Evolutionary conservation across 768 basidiomycete species (phyloP).

Genomic region (Macrolepiota fuliginosa): DNA sequence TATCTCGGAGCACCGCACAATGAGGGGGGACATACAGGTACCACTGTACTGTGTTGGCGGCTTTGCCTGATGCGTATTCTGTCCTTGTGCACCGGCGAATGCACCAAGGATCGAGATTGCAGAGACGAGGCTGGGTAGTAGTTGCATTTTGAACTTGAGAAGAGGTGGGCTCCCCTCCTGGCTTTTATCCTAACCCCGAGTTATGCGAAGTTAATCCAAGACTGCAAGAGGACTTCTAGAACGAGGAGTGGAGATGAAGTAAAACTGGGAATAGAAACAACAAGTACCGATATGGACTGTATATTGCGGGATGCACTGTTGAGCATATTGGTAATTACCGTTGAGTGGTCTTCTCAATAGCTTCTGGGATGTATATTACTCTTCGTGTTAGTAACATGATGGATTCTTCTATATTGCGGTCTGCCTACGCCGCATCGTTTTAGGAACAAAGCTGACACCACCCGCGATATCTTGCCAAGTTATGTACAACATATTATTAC

Average conservation of each 20-base stretch:
- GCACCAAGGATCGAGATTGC: neutral
- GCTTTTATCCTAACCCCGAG: neutral
- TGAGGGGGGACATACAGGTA: neutral
- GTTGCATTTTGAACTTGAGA: neutral
- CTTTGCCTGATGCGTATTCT: neutral
- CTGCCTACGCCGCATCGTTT: neutral
- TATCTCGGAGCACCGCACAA: neutral
- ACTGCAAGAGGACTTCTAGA: neutral
- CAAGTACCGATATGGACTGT: neutral
- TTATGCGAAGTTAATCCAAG: neutral
- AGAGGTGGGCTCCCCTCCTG: neutral
- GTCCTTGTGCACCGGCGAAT: neutral
- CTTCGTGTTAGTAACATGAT: neutral
- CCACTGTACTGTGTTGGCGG: neutral
- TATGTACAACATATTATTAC: neutral
- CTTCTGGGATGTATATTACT: neutral
- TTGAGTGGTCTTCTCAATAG: neutral
- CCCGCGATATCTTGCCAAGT: neutral
- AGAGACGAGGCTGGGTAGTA: neutral
- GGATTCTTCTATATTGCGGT: neutral
- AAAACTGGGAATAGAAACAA: neutral
- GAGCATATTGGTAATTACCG: conserved; percentile 2
- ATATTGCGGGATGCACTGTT: neutral
- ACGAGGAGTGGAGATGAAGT: neutral
- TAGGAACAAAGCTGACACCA: neutral